Base-by-base conservation (phyloP, 805 yeast species). In the Ogataea ramenticola region DNA sequence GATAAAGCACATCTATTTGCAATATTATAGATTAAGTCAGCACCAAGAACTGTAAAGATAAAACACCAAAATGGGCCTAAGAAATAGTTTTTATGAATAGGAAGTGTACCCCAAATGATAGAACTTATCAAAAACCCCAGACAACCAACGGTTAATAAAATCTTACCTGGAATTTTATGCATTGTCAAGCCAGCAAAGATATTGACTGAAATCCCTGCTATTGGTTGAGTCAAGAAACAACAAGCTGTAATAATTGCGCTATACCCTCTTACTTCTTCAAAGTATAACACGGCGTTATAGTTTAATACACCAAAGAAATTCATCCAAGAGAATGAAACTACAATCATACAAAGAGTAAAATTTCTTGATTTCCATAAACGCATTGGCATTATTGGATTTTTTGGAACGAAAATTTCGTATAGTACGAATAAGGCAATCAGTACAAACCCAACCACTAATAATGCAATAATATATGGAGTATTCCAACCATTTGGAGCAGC, bases 371-470 rank as follows among this genome's bases (percentile, higher is more conserved):
- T 60, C 68, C 73, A 73, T 45, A 73, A 54, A 32, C 46, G 43
- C 65, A 71, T 64, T 11, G 78, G 78, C 71, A 73, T 68, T 17
- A 74, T 52, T n/a, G 79, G 77, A n/a, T 56, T 51, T 36, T 46
- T 37, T 1, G 76, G 70, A 1, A 69, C 44, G 36, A 64, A 64
- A 3, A 50, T 37, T 52, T 74, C 77, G 49, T 66, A 71, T 9
- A 66, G 12, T 3, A 61, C 61, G 39, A 70, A 64, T 0, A 44
- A 53, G 1, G 55, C 53, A 17, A 73, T 48, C n/a, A 70, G 43
- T 1, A 52, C 43, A 7, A 64, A 50, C 1, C 75, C 74, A 8
- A 71, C 58, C 17, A 72, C 54, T n/a, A 73, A 42, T 4, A 67
- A 56, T 5, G 69, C 73, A 44, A 71, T 59, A 46, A 74, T 72